These are phyloP conservation scores for Fusarium clavum DNA, from an alignment of 2,329 filamentous ascomycete genomes.

Conservation along the genomic window DNA sequence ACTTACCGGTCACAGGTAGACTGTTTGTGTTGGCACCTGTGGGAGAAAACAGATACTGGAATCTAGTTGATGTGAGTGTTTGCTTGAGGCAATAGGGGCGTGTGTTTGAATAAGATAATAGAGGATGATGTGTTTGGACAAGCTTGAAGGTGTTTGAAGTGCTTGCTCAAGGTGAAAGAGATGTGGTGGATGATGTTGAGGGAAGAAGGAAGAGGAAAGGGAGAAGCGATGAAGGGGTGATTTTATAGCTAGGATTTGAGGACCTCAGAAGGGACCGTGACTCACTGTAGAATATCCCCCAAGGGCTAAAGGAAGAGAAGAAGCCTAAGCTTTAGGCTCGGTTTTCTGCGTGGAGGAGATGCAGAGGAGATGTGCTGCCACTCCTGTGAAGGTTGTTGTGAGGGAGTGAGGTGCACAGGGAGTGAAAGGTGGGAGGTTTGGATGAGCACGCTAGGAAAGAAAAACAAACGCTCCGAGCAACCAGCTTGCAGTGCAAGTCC, in stretches of 20 bases:
- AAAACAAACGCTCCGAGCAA: constrained; percentile 12
- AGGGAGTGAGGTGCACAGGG: constrained; percentile 3
- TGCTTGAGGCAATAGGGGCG: background rate
- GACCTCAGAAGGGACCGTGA: constrained; percentile 12
- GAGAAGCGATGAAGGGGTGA: constrained; percentile 7
- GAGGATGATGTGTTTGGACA: background rate
- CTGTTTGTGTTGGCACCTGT: constrained; percentile 5
- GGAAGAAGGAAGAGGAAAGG: constrained; percentile 20
- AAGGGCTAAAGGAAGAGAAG: background rate
- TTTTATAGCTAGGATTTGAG: constrained; percentile 5
- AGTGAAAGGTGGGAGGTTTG: background rate
- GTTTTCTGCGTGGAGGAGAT: background rate
- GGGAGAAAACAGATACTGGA: constrained; percentile 3
- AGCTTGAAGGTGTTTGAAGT: background rate
- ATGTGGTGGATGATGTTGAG: constrained; percentile 19
- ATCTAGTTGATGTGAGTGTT: constrained; percentile 24
- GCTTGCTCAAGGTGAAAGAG: constrained; percentile 23
- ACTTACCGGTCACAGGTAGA: constrained; percentile 21
- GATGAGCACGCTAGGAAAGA: background rate
- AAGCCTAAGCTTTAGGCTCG: constrained; percentile 8
- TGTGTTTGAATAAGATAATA: background rate
- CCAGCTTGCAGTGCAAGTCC: background rate
- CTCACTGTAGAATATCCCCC: constrained; percentile 24
- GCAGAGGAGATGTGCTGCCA: constrained; percentile 4
- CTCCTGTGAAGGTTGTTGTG: background rate